Base-by-base conservation (phyloP, 2,329 filamentous ascomycete genomes). In the Dothideomycetes sp. region DNA sequence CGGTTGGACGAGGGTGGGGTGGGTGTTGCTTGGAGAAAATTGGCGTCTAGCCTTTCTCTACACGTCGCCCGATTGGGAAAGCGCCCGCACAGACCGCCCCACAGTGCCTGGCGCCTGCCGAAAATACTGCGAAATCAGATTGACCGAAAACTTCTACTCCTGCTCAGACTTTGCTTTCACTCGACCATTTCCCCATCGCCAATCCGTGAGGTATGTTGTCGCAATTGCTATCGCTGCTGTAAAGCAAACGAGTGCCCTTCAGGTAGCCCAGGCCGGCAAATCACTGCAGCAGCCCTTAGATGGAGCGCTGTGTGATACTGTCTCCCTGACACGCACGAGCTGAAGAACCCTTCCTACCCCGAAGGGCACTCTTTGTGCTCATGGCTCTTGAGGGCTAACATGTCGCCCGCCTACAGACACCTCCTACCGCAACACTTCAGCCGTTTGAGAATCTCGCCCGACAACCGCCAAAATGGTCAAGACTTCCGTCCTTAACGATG, bases 401-500 rank as follows among this genome's bases (percentile, higher is more conserved):
- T 54, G 49, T 51, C 46, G 50, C 51, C 46, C 41, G 45, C 33
- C 44, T 39, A 51, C 63, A 77, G 74, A 78, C 73, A 78, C 73
- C 74, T 77, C 71, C 71, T 62, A 62, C 72, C 69, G 64, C 63
- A 56, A 45, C 49, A 16, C 7, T 58, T 57, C 56, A n/a, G 64
- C 70, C 80, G 83, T 74, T 74, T 82, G 81, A 87, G 81, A 86
- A 86, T 86, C 82, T 85, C 76, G 51, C 40, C 62, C 64, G 60
- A 74, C 37, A 41, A 34, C 76, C 78, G 80, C 67, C 79, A 95
- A 84, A 67, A 98, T 98, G 89, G 88, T 95, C 73, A 87, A 85
- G 76, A 96, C 91, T 64, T 94, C 87, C 69, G 91, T 96, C 64
- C 88, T 98, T 71, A 93, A 96, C 80, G 91, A 98, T 82, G 87